These are phyloP conservation scores for Flaveria floridana DNA, from an alignment of 140 eudicot species.

Conservation along the genomic window DNA sequence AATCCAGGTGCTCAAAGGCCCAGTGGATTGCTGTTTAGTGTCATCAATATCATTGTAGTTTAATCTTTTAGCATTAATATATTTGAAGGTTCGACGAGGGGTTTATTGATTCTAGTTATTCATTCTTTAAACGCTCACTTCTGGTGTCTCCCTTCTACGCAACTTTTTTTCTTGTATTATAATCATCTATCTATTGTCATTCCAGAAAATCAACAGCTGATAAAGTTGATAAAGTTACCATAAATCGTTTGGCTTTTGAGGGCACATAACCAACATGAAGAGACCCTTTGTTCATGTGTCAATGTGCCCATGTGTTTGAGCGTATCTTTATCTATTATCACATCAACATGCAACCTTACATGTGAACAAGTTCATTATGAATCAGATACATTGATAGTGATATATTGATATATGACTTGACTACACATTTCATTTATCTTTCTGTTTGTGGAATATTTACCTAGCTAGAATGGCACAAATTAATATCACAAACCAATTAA, in stretches of 20 bases:
- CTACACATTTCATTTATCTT: constrained; percentile 5
- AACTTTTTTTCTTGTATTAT: constrained; percentile 10
- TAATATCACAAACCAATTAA: neutral
- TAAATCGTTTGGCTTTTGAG: constrained; percentile 22
- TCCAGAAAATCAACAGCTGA: neutral
- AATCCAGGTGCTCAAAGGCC: neutral
- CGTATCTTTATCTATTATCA: constrained; percentile 14
- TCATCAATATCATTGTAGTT: no score
- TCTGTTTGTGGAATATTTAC: constrained; percentile 29
- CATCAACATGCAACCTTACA: constrained; percentile 22
- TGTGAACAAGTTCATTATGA: constrained; percentile 29
- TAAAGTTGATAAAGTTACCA: neutral
- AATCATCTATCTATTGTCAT: neutral
- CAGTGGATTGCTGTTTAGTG: no score
- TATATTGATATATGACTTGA: constrained; percentile 23
- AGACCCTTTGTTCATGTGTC: constrained; percentile 17
- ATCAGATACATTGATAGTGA: constrained; percentile 25
- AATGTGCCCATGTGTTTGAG: constrained; percentile 13
- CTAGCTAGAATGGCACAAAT: constrained; percentile 19
- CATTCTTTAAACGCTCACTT: no score
- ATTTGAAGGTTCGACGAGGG: no score
- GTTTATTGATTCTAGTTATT: no score
- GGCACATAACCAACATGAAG: constrained; percentile 26
- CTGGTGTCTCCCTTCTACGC: neutral
- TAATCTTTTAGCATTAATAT: no score